phyloP scores from a whole-genome alignment of 495 filamentous ascomycete species.

The Halenospora varia region DNA sequence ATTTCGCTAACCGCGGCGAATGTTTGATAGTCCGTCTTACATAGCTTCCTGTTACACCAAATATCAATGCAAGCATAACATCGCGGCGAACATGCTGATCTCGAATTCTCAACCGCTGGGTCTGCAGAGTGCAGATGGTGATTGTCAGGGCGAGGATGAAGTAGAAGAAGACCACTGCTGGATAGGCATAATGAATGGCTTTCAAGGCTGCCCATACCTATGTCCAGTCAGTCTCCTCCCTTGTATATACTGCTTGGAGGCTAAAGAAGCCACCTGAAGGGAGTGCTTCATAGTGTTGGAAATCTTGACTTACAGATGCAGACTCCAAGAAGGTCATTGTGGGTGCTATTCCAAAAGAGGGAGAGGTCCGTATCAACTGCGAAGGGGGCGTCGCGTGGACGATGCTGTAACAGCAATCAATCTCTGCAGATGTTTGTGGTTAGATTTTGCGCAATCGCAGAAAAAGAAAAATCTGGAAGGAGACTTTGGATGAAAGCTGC shows the following conservation, averaged over 20 bases:
- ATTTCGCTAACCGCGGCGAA: too few species aligned
- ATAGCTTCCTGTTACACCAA: conserved; percentile 44
- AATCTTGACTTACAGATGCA: background rate
- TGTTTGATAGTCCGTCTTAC: conserved; percentile 24
- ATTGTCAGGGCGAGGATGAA: conserved; percentile 47
- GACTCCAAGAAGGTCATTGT: background rate
- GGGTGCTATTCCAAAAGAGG: background rate
- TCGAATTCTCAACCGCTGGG: conserved; percentile 31
- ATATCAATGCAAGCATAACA: conserved; percentile 43
- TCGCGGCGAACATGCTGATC: conserved; percentile 38
- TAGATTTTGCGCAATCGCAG: background rate
- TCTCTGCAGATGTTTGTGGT: background rate
- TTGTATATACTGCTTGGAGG: too few species aligned
- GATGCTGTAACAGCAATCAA: background rate
- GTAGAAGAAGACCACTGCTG: conserved; percentile 49
- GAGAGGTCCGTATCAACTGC: background rate
- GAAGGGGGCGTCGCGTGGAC: background rate
- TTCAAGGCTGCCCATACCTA: conserved; percentile 14
- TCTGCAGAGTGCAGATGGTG: conserved; percentile 53
- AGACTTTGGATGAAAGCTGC: background rate
- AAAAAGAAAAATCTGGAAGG: too few species aligned
- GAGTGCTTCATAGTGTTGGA: background rate
- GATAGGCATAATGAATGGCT: conserved; percentile 51
- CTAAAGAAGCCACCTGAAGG: background rate
- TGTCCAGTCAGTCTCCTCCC: conserved; percentile 1